A percentile compares a stretch with the other conserved stretches of the same genome.
Conservation (phyloP, 306 rosid genomes). For the Begonia masoniana region DNA sequence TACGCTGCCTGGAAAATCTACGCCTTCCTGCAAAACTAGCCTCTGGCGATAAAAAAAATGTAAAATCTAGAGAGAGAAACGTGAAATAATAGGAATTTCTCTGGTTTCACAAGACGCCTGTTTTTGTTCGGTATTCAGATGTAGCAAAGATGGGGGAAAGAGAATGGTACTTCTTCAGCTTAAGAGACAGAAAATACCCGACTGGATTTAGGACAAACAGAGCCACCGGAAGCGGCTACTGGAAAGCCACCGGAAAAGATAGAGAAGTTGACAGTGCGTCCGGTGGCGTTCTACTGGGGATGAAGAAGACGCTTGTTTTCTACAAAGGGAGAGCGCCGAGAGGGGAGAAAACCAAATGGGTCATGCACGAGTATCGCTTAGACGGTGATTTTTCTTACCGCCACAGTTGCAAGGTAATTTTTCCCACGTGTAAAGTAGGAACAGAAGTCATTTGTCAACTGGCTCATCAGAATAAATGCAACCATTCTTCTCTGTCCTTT, state of each 20-base stretch:
- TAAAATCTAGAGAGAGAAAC: too few relatives aligned
- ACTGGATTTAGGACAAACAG: conserved; percentile 67
- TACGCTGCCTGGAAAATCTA: too few relatives aligned
- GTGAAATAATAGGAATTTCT: too few relatives aligned
- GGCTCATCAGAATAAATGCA: neutral
- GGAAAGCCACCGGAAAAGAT: conserved; percentile 89
- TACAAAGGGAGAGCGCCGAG: conserved; percentile 82
- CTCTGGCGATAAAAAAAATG: too few relatives aligned
- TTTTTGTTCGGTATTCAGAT: conserved; percentile 16
- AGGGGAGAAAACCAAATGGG: conserved; percentile 80
- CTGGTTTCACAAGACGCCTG: too few relatives aligned
- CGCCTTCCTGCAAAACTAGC: too few relatives aligned
- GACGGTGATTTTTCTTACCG: conserved; percentile 33
- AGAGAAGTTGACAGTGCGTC: conserved; percentile 35
- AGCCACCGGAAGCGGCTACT: conserved; percentile 70
- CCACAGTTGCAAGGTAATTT: conserved; percentile 29
- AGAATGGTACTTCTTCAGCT: conserved; percentile 73
- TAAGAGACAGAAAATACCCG: conserved; percentile 74
- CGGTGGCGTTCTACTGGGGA: conserved; percentile 33
- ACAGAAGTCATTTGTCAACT: neutral
- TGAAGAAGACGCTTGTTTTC: conserved; percentile 86
- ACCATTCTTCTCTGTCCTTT: conserved; percentile 20
- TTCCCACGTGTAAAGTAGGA: conserved; percentile 4
- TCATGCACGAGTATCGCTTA: conserved; percentile 87
- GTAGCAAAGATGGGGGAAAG: conserved; percentile 70